phyloP scores from a whole-genome alignment of 306 rosid species.

The Glycine soja region DNA sequence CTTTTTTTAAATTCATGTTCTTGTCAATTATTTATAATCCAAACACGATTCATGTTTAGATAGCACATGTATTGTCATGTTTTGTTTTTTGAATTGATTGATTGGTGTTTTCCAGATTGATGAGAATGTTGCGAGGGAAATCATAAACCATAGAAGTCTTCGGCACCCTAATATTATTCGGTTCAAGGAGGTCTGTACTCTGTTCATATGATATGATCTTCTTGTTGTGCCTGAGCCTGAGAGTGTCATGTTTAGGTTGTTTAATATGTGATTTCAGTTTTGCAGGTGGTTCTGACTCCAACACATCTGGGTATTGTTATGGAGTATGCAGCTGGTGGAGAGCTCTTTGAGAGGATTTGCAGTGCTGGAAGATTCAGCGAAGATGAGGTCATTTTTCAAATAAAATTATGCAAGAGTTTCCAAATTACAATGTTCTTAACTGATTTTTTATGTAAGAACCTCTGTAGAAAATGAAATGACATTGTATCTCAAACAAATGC shows the following conservation, averaged over 20 bases:
- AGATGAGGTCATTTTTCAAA: constrained; percentile 70
- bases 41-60: not conserved
- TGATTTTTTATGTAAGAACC: constrained; percentile 16
- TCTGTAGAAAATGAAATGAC: constrained; percentile 23
- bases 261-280: constrained; percentile 45
- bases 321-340: constrained; percentile 96
- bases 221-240: not conserved
- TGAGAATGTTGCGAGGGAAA: constrained; percentile 85
- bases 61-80: no score
- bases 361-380: constrained; percentile 85
- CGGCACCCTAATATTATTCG: constrained; percentile 87
- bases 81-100: constrained; percentile 30
- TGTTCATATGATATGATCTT: not conserved
- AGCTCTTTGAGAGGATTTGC: constrained; percentile 82
- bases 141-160: constrained; percentile 83
- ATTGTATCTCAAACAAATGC: constrained; percentile 21
- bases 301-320: constrained; percentile 87
- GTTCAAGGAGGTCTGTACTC: constrained; percentile 71
- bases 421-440: not conserved
- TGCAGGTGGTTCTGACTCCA: constrained; percentile 83
- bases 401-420: not conserved
- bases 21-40: not conserved
- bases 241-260: constrained; percentile 26
- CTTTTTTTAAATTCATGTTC: not conserved
- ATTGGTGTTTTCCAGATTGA: constrained; percentile 62